A percentile compares a stretch with the other conserved stretches of the same genome.
Conservation (phyloP, 2,329 filamentous ascomycete species). For the Xylaria sp. region DNA sequence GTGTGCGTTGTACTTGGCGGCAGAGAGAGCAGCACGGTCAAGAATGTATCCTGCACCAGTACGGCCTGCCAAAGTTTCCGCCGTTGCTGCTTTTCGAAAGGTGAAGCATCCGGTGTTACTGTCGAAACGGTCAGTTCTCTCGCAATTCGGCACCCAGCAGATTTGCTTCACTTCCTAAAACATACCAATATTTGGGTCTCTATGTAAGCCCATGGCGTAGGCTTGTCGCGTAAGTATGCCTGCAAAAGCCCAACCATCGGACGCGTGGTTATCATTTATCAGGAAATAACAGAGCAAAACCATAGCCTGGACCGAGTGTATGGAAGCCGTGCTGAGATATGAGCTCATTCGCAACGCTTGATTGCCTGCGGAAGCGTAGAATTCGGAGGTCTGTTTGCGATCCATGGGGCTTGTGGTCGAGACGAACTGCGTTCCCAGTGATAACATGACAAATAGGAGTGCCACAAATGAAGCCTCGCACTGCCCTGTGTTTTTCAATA, state of each 20-base stretch:
- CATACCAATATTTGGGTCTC: conserved; percentile 67
- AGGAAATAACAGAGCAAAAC: conserved; percentile 77
- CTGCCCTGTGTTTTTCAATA: conserved; percentile 52
- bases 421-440: conserved; percentile 73
- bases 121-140: conserved; percentile 10
- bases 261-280: conserved; percentile 81
- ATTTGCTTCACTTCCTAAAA: neutral
- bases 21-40: conserved; percentile 71
- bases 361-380: conserved; percentile 74
- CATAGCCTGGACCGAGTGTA: conserved; percentile 73
- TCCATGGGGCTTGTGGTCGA: conserved; percentile 53
- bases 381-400: conserved; percentile 70
- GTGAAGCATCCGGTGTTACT: conserved; percentile 59
- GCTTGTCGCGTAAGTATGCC: conserved; percentile 72
- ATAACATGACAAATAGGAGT: conserved; percentile 71
- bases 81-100: conserved; percentile 71
- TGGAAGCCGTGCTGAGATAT: conserved; percentile 68
- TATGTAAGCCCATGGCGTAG: conserved; percentile 75
- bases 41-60: conserved; percentile 73
- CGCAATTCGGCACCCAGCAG: too few relatives aligned
- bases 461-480: conserved; percentile 65
- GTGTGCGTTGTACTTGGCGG: conserved; percentile 75
- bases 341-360: conserved; percentile 70
- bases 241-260: conserved; percentile 76
- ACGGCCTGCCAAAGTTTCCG: conserved; percentile 80